Conservation (phyloP, 2,329 filamentous ascomycete species). For the Didymella arachidicola region DNA sequence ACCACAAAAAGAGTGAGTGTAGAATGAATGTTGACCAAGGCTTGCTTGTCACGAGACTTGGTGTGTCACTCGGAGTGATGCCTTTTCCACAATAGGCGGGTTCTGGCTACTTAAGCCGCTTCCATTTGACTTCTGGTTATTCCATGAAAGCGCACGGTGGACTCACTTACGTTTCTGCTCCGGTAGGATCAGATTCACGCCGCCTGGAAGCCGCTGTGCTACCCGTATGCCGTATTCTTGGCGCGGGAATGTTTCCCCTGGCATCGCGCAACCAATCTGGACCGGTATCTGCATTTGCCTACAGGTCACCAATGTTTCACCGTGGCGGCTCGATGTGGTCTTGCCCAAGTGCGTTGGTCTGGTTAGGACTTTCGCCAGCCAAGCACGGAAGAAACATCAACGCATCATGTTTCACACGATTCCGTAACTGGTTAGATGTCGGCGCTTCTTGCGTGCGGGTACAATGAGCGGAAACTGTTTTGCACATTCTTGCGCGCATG, state of each 20-base stretch:
- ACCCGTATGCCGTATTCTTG: conserved; percentile 30
- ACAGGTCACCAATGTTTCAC: conserved; percentile 18
- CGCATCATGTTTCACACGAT: conserved; percentile 22
- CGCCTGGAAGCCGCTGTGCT: conserved; percentile 34
- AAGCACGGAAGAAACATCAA: conserved; percentile 21
- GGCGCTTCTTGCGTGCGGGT: conserved; percentile 13
- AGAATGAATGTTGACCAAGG: conserved; percentile 44
- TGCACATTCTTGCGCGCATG: conserved; percentile 2
- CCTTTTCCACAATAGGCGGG: conserved; percentile 28
- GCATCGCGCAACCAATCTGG: conserved; percentile 36
- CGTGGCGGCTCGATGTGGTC: conserved; percentile 20
- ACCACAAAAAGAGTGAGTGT: conserved; percentile 37
- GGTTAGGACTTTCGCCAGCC: conserved; percentile 16
- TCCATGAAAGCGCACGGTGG: conserved; percentile 22
- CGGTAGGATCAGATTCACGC: conserved; percentile 31
- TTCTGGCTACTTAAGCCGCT: conserved; percentile 31
- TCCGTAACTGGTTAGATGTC: conserved; percentile 8
- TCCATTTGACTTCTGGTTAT: conserved; percentile 17
- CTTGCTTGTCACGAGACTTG: conserved; percentile 42
- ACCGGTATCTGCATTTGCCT: conserved; percentile 6
- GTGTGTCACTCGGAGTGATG: conserved; percentile 39
- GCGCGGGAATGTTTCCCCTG: conserved; percentile 30
- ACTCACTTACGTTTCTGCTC: conserved; percentile 27
- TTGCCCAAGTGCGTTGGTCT: conserved; percentile 20
- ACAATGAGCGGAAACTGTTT: conserved; percentile 5